A percentile compares a stretch with the other conserved stretches of the same genome.
Conservation (phyloP, 1,139 yeast genomes). For the Yamadazyma siamensis region DNA sequence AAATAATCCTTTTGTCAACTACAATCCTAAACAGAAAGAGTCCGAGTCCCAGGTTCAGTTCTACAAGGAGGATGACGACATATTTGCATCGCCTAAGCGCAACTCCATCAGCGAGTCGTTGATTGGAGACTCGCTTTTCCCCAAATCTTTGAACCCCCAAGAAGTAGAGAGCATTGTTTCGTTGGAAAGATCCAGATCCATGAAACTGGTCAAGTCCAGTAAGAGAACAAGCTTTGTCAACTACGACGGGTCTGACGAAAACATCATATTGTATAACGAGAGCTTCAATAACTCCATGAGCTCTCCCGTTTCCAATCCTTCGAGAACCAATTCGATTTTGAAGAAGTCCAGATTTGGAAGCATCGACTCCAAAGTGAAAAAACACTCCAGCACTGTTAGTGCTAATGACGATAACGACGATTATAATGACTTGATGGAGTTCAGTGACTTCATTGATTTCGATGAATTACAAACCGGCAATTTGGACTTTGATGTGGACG, state of each 20-base stretch:
- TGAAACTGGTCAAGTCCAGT: constrained; percentile 43
- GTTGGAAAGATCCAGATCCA: constrained; percentile 65
- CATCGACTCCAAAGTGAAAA: constrained; percentile 7
- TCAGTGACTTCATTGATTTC: constrained; percentile 64
- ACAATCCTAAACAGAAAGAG: constrained; percentile 6
- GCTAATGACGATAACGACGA: constrained; percentile 16
- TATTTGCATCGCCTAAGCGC: constrained; percentile 35
- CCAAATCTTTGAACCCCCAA: constrained; percentile 59
- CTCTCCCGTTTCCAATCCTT: constrained; percentile 12
- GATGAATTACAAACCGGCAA: constrained; percentile 32
- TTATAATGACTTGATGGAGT: constrained; percentile 47
- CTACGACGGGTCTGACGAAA: constrained; percentile 48
- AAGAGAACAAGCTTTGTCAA: constrained; percentile 44
- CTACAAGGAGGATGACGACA: constrained; percentile 9
- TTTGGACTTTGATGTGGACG: constrained; percentile 10
- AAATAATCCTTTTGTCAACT: constrained; percentile 14
- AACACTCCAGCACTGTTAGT: constrained; percentile 8
- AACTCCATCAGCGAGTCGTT: constrained; percentile 15
- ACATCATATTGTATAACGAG: constrained; percentile 28
- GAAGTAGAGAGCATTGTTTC: constrained; percentile 77
- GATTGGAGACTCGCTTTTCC: constrained; percentile 67
- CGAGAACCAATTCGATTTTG: constrained; percentile 48
- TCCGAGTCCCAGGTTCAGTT: constrained; percentile 2
- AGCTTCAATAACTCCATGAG: constrained; percentile 8
- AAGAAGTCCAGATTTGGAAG: constrained; percentile 25